Percentiles rank a stretch among this genome's conserved stretches.
Evolutionary conservation across 2,329 filamentous ascomycete species (phyloP).

Genomic region (Sphaerulina populicola): DNA sequence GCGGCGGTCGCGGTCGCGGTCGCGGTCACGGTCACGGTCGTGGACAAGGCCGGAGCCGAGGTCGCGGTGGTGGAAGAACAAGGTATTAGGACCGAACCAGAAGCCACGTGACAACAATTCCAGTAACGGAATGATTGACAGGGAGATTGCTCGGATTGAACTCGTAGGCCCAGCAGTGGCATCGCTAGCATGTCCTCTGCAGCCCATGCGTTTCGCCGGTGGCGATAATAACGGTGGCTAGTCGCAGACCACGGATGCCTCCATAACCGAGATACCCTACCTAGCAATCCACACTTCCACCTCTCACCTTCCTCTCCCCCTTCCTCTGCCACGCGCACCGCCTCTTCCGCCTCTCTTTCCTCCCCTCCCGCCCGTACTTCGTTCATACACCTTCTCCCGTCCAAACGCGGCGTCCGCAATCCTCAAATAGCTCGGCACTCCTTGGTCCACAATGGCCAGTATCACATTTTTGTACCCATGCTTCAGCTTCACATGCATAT

Average conservation of each 20-base stretch:
- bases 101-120: too few species aligned
- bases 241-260: not conserved
- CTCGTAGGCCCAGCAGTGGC: too few species aligned
- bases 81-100: not conserved
- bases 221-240: not conserved
- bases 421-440: constrained; percentile 78
- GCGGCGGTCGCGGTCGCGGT: constrained; percentile 19
- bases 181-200: too few species aligned
- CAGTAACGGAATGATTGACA: too few species aligned
- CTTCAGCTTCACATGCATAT: constrained; percentile 69
- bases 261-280: not conserved
- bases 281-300: not conserved
- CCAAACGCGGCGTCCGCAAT: constrained; percentile 73
- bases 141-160: too few species aligned
- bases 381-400: constrained; percentile 58
- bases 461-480: constrained; percentile 78
- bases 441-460: constrained; percentile 80
- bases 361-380: constrained; percentile 36
- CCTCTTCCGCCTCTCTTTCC: constrained; percentile 32
- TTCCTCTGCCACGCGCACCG: constrained; percentile 22
- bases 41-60: constrained; percentile 3
- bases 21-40: constrained; percentile 18
- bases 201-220: too few species aligned
- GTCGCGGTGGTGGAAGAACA: constrained; percentile 17
- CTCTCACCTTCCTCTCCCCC: constrained; percentile 27